A percentile compares a stretch with the other conserved stretches of the same genome.
These are phyloP conservation scores for Marasmius tenuissimus DNA, from an alignment of 1,284 basidiomycete species.

Conservation along the genomic window DNA sequence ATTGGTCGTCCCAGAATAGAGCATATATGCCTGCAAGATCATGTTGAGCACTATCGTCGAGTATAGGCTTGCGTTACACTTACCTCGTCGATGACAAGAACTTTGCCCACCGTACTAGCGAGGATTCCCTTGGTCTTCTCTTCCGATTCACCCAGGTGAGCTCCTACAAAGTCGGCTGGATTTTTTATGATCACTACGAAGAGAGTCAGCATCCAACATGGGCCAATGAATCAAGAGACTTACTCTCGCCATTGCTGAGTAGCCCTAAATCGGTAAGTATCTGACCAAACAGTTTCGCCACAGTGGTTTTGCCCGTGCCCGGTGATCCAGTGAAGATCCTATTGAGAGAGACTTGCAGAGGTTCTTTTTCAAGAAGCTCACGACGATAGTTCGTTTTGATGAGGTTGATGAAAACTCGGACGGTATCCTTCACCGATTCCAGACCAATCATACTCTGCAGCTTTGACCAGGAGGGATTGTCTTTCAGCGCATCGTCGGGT, in stretches of 20 bases:
- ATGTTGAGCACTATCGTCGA: not conserved
- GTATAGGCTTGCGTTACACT: conserved; percentile 12
- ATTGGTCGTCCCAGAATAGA: conserved; percentile 40
- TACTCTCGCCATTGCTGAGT: conserved; percentile 68
- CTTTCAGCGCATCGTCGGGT: conserved; percentile 45
- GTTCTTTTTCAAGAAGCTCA: conserved; percentile 55
- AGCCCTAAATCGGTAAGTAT: conserved; percentile 60
- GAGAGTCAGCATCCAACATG: conserved; percentile 3
- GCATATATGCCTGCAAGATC: conserved; percentile 58
- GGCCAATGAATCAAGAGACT: conserved; percentile 4
- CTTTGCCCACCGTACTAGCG: conserved; percentile 55
- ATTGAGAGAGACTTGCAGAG: conserved; percentile 55
- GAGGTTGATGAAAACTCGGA: conserved; percentile 46
- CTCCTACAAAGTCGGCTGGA: conserved; percentile 63
- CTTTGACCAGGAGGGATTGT: conserved; percentile 50
- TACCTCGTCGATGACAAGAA: conserved; percentile 69
- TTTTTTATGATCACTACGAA: conserved; percentile 60
- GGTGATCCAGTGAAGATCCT: conserved; percentile 63
- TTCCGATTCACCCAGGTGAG: conserved; percentile 56
- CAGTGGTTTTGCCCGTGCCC: conserved; percentile 69
- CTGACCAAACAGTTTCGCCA: conserved; percentile 62
- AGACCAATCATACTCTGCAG: conserved; percentile 57
- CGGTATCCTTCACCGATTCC: conserved; percentile 52
- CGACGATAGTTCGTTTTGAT: conserved; percentile 56
- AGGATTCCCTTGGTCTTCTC: conserved; percentile 63